phyloP scores from a whole-genome alignment of 495 filamentous ascomycete genomes.

The Penicillium daleae region DNA sequence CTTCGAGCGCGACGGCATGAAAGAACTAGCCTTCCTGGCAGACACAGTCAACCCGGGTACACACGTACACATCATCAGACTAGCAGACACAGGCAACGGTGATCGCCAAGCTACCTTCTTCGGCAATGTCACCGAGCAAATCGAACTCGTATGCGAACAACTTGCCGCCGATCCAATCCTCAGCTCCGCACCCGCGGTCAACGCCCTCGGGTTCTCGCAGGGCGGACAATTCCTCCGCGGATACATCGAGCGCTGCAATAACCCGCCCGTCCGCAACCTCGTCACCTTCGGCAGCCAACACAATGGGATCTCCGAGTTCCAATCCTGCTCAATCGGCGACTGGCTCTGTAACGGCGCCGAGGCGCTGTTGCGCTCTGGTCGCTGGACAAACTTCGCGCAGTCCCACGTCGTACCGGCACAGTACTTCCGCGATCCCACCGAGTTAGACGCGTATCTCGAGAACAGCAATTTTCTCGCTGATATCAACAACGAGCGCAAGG shows the following conservation, averaged over 20 bases:
- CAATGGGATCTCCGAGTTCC: slow-evolving; percentile 87
- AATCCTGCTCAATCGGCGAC: slow-evolving; percentile 65
- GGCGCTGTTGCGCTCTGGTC: slow-evolving; percentile 69
- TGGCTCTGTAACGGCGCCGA: slow-evolving; percentile 80
- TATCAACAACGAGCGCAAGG: slow-evolving; percentile 86
- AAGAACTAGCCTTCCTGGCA: slow-evolving; percentile 65
- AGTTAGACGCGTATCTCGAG: slow-evolving; percentile 75
- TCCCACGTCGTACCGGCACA: slow-evolving; percentile 84
- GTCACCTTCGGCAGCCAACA: slow-evolving; percentile 94
- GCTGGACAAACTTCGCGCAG: slow-evolving; percentile 80
- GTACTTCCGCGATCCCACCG: slow-evolving; percentile 81
- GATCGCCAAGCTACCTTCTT: slow-evolving; percentile 88
- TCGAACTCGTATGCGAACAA: slow-evolving; percentile 78
- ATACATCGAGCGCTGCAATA: slow-evolving; percentile 90
- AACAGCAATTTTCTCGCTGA: slow-evolving; percentile 95
- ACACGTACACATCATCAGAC: slow-evolving; percentile 77
- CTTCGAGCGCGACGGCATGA: slow-evolving; percentile 76
- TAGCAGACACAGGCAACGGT: slow-evolving; percentile 63
- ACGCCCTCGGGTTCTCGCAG: slow-evolving; percentile 93
- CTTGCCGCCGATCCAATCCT: slow-evolving; percentile 78
- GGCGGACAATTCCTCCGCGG: slow-evolving; percentile 94
- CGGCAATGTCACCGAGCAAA: slow-evolving; percentile 83
- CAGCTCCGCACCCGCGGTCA: slow-evolving; percentile 76
- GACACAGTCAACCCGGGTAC: slow-evolving; percentile 78
- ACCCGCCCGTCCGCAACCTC: slow-evolving; percentile 75